Evolutionary conservation across 768 basidiomycete species (phyloP), one percentile per base, ranked within the genome.

Genomic region (Sutorius australiensis): DNA sequence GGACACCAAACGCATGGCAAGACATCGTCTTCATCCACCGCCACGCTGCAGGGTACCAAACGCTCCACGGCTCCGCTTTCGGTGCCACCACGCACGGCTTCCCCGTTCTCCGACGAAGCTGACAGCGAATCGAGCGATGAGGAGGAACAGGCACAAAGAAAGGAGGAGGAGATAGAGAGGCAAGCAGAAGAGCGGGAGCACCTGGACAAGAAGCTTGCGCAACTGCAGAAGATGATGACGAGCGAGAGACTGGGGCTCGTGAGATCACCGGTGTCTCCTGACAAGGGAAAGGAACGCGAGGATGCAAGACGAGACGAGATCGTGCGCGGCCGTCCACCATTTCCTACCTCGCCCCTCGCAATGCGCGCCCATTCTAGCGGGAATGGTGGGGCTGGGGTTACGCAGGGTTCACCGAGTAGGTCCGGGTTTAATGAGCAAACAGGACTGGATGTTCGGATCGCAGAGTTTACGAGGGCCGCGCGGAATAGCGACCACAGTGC

Each of bases 231-330:
- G 48, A 81, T 86, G 77, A 86, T 92, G 73, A 89, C 85, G 1
- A 83, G 77, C 54, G 89, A 91, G 43, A 73, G 78, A 19, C 64
- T 92, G 19, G 90, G 90, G 1, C 76, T 93, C 17, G 84, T 91
- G 46, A 61, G 66, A 13, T 74, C 75, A 3, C 54, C 64, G 9
- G 40, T 56, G 31, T 65, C 68, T 11, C 68, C 62, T 34, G 66
- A 61, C 24, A 78, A 78, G 61, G 73, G 65, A 14, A 78, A 76
- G 58, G 51, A 27, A 36, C 65, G 60, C 13, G 62, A 67, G 28
- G 55, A 53, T 24, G 4, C 46, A 5, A 53, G 44, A 50, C 52
- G 43, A 42, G 62, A 53, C 3, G 70, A 65, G n/a, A 57, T 68
- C 28, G 70, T 72, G 36, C 79, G 81, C 17, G 80, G 81, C 28